Base-by-base conservation (phyloP, 306 rosid genomes). In the Cucumis melo region DNA sequence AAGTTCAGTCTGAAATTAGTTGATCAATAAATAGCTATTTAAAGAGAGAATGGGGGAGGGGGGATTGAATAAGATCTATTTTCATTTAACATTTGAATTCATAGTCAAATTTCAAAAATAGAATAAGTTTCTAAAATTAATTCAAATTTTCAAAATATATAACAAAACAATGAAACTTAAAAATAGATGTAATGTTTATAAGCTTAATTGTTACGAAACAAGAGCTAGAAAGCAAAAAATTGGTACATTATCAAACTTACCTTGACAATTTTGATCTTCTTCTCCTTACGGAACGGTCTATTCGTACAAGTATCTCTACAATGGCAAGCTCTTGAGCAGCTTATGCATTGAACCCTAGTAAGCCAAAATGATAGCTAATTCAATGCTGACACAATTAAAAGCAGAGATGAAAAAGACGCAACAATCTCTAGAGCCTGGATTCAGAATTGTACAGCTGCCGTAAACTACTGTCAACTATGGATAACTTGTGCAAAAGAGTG, bases 241-340 rank as follows among this genome's bases (percentile, higher is more conserved):
- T 36, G 23, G 55, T 73, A 42, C 54, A 55, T 57, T 27, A 13
- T 55, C 64, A 20, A 59, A 66, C 42, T 82, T 46, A 91, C 98
- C 97, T 93, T 90, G 70, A 93, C 88, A 57, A 90, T 68, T 81
- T 85, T 89, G 80, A 85, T 81, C 86, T 91, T 91, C 86, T 88
- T 93, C 61, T 91, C 98, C 88, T 87, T 91, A 74, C 92, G 97
- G 86, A 93, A 93, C 23, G 97, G 98, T 67, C 98, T 85, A 82
- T 93, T 93, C 34, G 65, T 85, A 83, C 98, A 93, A 80, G 86
- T 85, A 63, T 86, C 96, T 53, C 91, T 84, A 85, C 98, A 93
- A 62, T 78, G 85, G 76, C 97, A 93, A 55, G 92, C 91, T 83
- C 88, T 93, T 75, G 97, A 91, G 86, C 98, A 91, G 84, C 98